Conservation (phyloP, 495 filamentous ascomycete species). For the Talaromyces nanjingensis region DNA sequence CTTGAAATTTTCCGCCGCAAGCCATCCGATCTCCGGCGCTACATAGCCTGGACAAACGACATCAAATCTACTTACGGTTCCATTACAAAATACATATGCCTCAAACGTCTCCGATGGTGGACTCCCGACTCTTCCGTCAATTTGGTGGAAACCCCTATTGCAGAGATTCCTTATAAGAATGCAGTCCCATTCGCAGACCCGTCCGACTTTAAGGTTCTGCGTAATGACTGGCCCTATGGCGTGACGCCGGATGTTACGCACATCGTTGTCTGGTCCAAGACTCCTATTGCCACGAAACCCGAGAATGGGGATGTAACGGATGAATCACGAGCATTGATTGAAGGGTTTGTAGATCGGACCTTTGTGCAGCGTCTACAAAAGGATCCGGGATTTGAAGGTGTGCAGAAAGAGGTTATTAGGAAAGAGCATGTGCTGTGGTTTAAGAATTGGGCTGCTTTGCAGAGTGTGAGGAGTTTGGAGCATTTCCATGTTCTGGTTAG, state of each 20-base stretch:
- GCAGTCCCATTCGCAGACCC: slow-evolving; percentile 59
- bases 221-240: slow-evolving; percentile 93
- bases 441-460: slow-evolving; percentile 86
- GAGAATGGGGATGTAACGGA: slow-evolving; percentile 66
- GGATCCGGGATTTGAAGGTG: slow-evolving; percentile 11
- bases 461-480: slow-evolving; percentile 78
- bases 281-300: slow-evolving; percentile 39
- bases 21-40: slow-evolving; percentile 77
- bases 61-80: slow-evolving; percentile 67
- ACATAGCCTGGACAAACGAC: slow-evolving; percentile 68
- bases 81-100: slow-evolving; percentile 69
- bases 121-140: slow-evolving; percentile 19
- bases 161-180: slow-evolving; percentile 24
- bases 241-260: slow-evolving; percentile 59
- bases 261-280: slow-evolving; percentile 53
- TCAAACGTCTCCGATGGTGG: slow-evolving; percentile 66
- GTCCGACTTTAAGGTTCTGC: slow-evolving; percentile 66
- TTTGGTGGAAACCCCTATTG: slow-evolving; percentile 7
- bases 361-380: slow-evolving; percentile 55
- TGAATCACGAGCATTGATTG: slow-evolving; percentile 53
- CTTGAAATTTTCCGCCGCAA: slow-evolving; percentile 71
- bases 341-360: slow-evolving; percentile 56
- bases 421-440: slow-evolving; percentile 74
- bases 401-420: slow-evolving; percentile 21
- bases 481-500: slow-evolving; percentile 67